Conservation (phyloP, 495 filamentous ascomycete genomes). For the Hypomontagnella submonticulosa region DNA sequence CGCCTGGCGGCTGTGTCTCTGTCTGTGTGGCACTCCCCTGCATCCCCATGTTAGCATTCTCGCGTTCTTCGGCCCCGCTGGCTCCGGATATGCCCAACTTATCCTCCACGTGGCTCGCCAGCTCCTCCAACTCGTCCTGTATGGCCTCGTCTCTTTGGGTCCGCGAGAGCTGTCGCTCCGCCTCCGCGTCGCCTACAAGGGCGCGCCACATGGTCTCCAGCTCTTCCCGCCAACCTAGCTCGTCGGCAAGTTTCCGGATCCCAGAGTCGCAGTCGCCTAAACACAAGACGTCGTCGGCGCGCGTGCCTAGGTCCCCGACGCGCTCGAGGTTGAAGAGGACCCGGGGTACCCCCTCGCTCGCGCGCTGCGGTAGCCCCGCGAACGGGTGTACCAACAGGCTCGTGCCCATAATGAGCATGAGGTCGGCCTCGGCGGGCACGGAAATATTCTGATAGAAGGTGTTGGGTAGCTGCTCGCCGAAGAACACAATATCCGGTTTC, state of each 20-base stretch:
- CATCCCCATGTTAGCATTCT: slow-evolving; percentile 35
- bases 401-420: slow-evolving; percentile 91
- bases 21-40: slow-evolving; percentile 34
- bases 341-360: slow-evolving; percentile 71
- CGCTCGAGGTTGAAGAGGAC: slow-evolving; percentile 87
- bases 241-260: slow-evolving; percentile 82
- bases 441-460: slow-evolving; percentile 70
- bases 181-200: slow-evolving; percentile 57
- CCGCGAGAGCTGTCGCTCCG: slow-evolving; percentile 49
- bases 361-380: slow-evolving; percentile 76
- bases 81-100: slow-evolving; percentile 51
- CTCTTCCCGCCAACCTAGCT: slow-evolving; percentile 87
- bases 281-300: slow-evolving; percentile 79
- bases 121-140: slow-evolving; percentile 47
- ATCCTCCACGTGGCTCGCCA: slow-evolving; percentile 52
- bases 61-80: slow-evolving; percentile 27
- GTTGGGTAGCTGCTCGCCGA: slow-evolving; percentile 77
- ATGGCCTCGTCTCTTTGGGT: slow-evolving; percentile 39
- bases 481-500: slow-evolving; percentile 98
- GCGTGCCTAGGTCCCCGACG: slow-evolving; percentile 82
- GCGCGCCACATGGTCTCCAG: slow-evolving; percentile 67
- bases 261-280: slow-evolving; percentile 84
- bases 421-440: slow-evolving; percentile 72
- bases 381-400: slow-evolving; percentile 92
- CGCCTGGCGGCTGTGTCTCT: slow-evolving; percentile 2